Evolutionary conservation across 1,284 basidiomycete genomes (phyloP), one percentile per base, ranked within the genome.

Genomic region (Schizophyllum commune): DNA sequence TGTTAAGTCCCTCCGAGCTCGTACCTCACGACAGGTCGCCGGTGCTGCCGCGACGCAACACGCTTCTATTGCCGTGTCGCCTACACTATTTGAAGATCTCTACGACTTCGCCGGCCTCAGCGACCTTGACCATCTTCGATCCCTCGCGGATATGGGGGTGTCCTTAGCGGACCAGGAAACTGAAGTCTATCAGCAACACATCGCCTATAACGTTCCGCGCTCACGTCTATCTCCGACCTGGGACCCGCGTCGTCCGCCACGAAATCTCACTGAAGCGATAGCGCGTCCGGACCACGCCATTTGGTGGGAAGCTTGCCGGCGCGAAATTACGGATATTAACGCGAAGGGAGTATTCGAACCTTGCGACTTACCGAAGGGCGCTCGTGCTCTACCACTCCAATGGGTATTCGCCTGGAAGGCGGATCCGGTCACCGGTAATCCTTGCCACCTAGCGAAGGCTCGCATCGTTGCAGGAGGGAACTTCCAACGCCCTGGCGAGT

Each of bases 391-490:
- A 9, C 32, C 22, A 20, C 47, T 34, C 19, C 53, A 58, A 17
- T 62, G 61, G 61, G 61, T 62, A 7, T 62, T 58, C 34, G 19
- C n/a, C n/a, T 32, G 56, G n/a, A 62, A 62, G 47, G 21, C 17
- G 7, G 52, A 54, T n/a, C 34, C 34, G 34, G 34, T 39, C 34
- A 7, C 34, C 34, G 34, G 34, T 6, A 39, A 39, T 39, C 34
- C 34, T 39, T 39, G 34, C 13, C 60, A 55, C 21, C 56, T 58
- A 33, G 58, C 54, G 8, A 62, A 62, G 32, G 61, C 61, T 20
- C 54, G 61, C 13, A 47, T 62, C 34, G 58, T 57, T 27, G 53
- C 55, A 19, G 17, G 55, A 21, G 62, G 62, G n/a, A 58, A 58
- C 55, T 33, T 20, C 17, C 56, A 58, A 17, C 58, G 60, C 32